Evolutionary conservation across 2,329 filamentous ascomycete genomes (phyloP), one percentile per base, ranked within the genome.

Genomic region (Gyromitra esculenta): DNA sequence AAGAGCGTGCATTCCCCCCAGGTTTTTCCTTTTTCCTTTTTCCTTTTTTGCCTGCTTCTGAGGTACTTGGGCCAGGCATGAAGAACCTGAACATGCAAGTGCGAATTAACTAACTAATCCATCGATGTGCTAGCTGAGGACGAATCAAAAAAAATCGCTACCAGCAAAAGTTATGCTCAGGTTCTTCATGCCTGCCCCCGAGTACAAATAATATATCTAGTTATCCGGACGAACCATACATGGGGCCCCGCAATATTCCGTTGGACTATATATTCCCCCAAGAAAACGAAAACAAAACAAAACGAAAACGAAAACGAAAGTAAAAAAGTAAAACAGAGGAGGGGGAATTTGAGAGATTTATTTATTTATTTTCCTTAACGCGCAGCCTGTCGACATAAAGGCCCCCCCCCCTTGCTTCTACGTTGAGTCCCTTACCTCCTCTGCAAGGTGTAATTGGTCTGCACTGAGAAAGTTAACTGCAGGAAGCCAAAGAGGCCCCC

Each of bases 311-410:
- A 31, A 31, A 31, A 31, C 2, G 2, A 31, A 31, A 31, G 4
- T 31, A 31, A 57, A 57, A 57, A 57, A 57, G 25, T 35, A 37
- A 57, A 37, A 1, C 15, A 35, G n/a, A 57, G 54, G 31, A 57
- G 13, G 54, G 15, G 54, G 7, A 52, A 21, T 57, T 57, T 31
- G 13, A 37, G 54, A n/a, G n/a, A 57, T 57, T 25, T n/a, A 31
- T 31, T 31, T 31, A 31, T 31, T 31, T 31, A 31, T 31, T 31
- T 31, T n/a, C 7, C 50, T 54, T 5, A 54, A 11, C 8, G 35
- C 8, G 15, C 31, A 57, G n/a, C 25, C 25, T 3, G 21, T 31
- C 18, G 2, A 54, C 8, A 21, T 9, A 54, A 13, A 35, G 25
- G 54, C 1, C 31, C 54, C 54, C 31, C 31, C 37, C 37, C n/a